A percentile compares a stretch with the other conserved stretches of the same genome.
Evolutionary conservation across 1,284 basidiomycete genomes (phyloP).

Genomic region (Sutorius eximius): DNA sequence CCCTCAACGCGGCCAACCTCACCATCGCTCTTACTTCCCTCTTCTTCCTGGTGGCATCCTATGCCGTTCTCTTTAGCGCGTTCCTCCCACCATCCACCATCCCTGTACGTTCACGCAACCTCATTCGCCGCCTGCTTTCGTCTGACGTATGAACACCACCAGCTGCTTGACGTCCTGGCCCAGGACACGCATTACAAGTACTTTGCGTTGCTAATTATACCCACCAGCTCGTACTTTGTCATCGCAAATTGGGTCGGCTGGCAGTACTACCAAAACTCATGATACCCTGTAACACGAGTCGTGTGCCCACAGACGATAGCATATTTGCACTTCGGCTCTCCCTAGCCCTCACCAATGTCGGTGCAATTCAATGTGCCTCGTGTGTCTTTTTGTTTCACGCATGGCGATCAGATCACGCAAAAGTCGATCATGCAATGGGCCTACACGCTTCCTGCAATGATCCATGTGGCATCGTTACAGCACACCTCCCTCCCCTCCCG

Average conservation of each 20-base stretch:
- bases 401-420: conserved; percentile 22
- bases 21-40: conserved; percentile 47
- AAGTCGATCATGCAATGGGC: conserved; percentile 21
- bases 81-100: conserved; percentile 56
- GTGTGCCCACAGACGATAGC: conserved; percentile 3
- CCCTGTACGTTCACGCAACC: conserved; percentile 40
- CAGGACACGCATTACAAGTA: conserved; percentile 89
- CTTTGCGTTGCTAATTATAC: conserved; percentile 75
- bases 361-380: conserved; percentile 26
- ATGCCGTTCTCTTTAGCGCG: conserved; percentile 65
- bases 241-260: conserved; percentile 98
- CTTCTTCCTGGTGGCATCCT: conserved; percentile 59
- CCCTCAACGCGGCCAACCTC: conserved; percentile 46
- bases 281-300: conserved; percentile 23
- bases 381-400: conserved; percentile 16
- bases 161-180: conserved; percentile 65
- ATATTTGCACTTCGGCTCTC: conserved; percentile 3
- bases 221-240: conserved; percentile 81
- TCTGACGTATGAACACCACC: conserved; percentile 19
- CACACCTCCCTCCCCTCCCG: conserved; percentile 7
- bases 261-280: conserved; percentile 91
- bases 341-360: conserved; percentile 13
- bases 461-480: conserved; percentile 20
- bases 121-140: background rate
- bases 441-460: conserved; percentile 28